Conservation (phyloP, 257 asterid species). For the Pogostemon cablin region DNA sequence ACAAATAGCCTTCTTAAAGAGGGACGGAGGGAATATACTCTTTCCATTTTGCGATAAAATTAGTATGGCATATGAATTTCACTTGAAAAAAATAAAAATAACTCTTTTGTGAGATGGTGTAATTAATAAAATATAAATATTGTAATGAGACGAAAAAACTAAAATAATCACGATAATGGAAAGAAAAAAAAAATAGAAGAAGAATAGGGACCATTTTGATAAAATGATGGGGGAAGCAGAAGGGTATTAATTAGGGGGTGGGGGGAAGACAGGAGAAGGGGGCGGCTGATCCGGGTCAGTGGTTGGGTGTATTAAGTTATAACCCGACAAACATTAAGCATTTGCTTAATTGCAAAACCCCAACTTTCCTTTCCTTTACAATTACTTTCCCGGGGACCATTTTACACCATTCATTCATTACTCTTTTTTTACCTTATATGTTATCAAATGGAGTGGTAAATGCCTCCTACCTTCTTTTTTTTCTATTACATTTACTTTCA, state of each 20-base stretch:
- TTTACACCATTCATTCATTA: not conserved
- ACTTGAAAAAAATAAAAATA: no score
- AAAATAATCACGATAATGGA: not conserved
- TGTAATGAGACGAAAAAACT: no score
- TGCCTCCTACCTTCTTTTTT: no score
- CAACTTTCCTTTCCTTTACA: not conserved
- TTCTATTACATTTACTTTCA: no score
- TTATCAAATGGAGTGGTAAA: no score
- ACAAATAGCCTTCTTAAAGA: no score
- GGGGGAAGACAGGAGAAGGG: slow-evolving; percentile 26
- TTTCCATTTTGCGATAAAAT: no score
- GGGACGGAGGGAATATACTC: no score
- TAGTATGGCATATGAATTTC: no score
- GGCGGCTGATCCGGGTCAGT: slow-evolving; percentile 50
- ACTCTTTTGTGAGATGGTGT: no score
- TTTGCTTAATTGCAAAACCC: slow-evolving; percentile 14
- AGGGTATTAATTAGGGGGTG: slow-evolving; percentile 26
- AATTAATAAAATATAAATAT: no score
- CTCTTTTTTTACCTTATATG: no score
- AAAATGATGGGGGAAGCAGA: slow-evolving; percentile 27
- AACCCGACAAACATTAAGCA: slow-evolving; percentile 31
- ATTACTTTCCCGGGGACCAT: slow-evolving; percentile 6
- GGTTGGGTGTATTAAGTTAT: slow-evolving; percentile 35
- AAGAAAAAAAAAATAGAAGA: not conserved
- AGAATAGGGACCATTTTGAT: slow-evolving; percentile 31